These are phyloP conservation scores for Erysimum cheiri DNA, from an alignment of 441 rosid species.

Conservation along the genomic window DNA sequence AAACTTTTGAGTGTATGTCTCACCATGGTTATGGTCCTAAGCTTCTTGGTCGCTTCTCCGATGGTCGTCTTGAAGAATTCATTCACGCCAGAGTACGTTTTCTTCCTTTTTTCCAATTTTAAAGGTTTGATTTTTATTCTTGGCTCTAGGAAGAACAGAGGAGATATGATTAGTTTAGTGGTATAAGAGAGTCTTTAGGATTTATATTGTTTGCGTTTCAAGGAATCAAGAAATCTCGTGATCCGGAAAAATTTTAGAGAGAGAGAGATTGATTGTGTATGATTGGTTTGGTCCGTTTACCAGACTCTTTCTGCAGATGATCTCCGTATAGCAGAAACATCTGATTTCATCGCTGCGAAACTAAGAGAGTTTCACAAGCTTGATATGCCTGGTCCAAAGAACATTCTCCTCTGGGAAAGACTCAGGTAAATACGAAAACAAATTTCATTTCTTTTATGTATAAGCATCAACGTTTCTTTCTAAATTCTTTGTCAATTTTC, in stretches of 20 bases:
- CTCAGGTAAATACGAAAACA: slow-evolving; percentile 53
- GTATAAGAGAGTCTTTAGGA: slow-evolving; percentile 7
- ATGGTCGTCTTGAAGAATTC: slow-evolving; percentile 77
- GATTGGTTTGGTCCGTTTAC: slow-evolving; percentile 43
- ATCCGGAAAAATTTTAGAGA: neutral
- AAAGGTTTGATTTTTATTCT: neutral
- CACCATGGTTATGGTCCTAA: slow-evolving; percentile 73
- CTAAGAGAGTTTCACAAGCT: slow-evolving; percentile 87
- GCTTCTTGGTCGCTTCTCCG: slow-evolving; percentile 65
- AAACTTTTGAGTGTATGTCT: slow-evolving; percentile 71
- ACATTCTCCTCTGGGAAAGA: slow-evolving; percentile 72
- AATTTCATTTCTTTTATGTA: neutral
- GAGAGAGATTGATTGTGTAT: slow-evolving; percentile 29
- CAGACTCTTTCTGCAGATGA: slow-evolving; percentile 94
- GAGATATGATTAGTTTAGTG: slow-evolving; percentile 1
- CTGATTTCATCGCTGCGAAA: slow-evolving; percentile 73
- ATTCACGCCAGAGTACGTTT: slow-evolving; percentile 68
- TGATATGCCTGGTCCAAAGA: slow-evolving; percentile 72
- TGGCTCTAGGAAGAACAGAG: slow-evolving; percentile 15
- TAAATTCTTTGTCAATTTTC: neutral
- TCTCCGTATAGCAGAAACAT: slow-evolving; percentile 65
- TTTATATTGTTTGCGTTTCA: slow-evolving; percentile 28
- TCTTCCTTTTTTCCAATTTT: neutral
- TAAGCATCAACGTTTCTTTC: neutral
- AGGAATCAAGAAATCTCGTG: slow-evolving; percentile 23